Evolutionary conservation across 106 monocot genomes (phyloP), one percentile per base, ranked within the genome.

Genomic region (Dendrobium huoshanense): DNA sequence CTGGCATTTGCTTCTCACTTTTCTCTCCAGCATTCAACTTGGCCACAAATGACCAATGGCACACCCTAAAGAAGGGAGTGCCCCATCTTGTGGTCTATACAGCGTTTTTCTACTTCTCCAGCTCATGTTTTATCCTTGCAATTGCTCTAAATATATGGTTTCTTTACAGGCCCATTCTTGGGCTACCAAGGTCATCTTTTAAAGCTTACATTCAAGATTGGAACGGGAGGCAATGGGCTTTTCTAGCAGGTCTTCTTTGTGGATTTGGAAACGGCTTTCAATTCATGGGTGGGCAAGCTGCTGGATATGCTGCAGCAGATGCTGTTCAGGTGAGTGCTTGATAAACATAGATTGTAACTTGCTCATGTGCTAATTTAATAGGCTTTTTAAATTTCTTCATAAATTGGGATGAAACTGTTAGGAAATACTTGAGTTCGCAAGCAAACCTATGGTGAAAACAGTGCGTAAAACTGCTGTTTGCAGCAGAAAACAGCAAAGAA

Each of bases 251-350:
- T 0, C 75, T 98, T 2, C 83, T 98, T 8, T 98, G 97, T 70
- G 97, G 97, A 0, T 98, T 98, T 54, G 97, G 97, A 11, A 98
- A 98, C 80, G 97, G 97, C 11, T 88, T 98, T 78, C 94, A 98
- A 80, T 98, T 98, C 87, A 98, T 98, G 97, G 97, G 97, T 37
- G 96, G 93, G 6, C 93, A 96, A 83, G 93, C 93, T 86, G 93
- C 93, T 58, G 92, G 93, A 37, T 96, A 96, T 86, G 93, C 96
- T 80, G 93, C 96, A 51, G 96, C 96, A 64, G 93, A 93, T 84
- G 88, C 96, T 81, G 96, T 96, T 78, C 96, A 96, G 91, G 96
- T 96, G 49, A 56, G 84, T 83, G 7, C 17, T 29, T 1, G 7
- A 25, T 24, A 67, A 67, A 67, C 29, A 9, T 67, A 1, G 67